Evolutionary conservation across 2,329 filamentous ascomycete species (phyloP), one percentile per base, ranked within the genome.

Genomic region (Helminthosporium solani): DNA sequence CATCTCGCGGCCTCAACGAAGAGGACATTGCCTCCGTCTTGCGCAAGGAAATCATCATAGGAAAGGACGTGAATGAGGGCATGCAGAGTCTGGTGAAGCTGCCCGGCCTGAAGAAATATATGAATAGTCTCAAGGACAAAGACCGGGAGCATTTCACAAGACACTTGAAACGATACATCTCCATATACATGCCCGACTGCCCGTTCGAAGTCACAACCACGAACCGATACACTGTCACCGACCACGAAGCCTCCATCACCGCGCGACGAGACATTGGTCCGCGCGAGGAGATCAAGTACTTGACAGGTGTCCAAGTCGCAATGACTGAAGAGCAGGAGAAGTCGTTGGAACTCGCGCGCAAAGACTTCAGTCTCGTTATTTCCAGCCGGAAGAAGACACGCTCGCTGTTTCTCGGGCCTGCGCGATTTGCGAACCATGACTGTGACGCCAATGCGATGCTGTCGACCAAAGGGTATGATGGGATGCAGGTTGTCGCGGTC

Each of bases 341-440:
- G 50, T 84, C 88, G 46, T 81, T 97, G 47, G 87, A 90, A 20
- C 72, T 85, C 53, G 86, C 84, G 49, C 87, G 94, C 66, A 91
- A 92, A 64, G 94, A 99, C 66, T 99, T 99, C 68, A 96, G 91
- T 68, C 91, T 99, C 53, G 91, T 99, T 25, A 88, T 96, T 64
- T 96, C 91, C 52, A 92, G 90, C 56, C 82, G 94, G 47, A 92
- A 88, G 72, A 96, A 95, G 72, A 86, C 86, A 50, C 87, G 91
- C 23, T 95, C 89, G 41, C 76, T 99, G 33, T 97, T 99, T 66
- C 85, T 99, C 66, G 94, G 94, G 0, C 95, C 94, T 7, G 94
- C 94, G 27, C 85, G 94, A 40, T 97, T 99, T 68, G 90, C 94
- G 20, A 99, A 99, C 66, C 94, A 99, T 71, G 94, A 99, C 70